Evolutionary conservation across 495 filamentous ascomycete species (phyloP).

Genomic region (Podospora appendiculata): DNA sequence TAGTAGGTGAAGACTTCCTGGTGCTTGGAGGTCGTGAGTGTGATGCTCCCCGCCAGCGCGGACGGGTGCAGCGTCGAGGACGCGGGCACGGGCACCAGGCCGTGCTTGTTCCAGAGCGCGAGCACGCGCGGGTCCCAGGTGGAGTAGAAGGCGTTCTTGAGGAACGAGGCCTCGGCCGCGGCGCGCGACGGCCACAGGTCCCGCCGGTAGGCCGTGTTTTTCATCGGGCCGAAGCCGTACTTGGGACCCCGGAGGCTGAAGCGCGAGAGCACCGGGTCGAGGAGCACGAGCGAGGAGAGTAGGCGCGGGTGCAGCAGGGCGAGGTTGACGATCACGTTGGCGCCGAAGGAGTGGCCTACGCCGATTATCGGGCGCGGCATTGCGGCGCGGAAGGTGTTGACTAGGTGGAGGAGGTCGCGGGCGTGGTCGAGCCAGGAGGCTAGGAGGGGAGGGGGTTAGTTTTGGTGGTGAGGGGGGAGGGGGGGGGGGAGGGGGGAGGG

Average conservation of each 20-base stretch:
- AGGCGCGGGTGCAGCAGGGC: conserved; percentile 77
- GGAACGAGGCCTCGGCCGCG: conserved; percentile 54
- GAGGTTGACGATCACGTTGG: conserved; percentile 52
- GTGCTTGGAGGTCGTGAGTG: conserved; percentile 57
- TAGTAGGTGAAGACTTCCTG: conserved; percentile 52
- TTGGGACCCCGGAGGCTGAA: conserved; percentile 24
- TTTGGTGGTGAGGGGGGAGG: neutral
- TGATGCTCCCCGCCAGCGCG: too few species aligned
- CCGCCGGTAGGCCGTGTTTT: conserved; percentile 46
- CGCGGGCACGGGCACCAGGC: conserved; percentile 49
- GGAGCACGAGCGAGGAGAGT: conserved; percentile 63
- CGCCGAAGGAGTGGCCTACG: conserved; percentile 87
- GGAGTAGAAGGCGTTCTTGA: conserved; percentile 56
- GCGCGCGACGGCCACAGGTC: conserved; percentile 65
- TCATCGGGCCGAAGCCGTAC: conserved; percentile 20
- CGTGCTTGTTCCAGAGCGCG: conserved; percentile 55
- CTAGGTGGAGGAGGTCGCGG: conserved; percentile 77
- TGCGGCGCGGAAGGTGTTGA: conserved; percentile 72
- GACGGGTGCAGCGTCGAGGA: conserved; percentile 40
- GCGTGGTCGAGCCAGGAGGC: conserved; percentile 81
- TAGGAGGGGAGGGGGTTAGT: conserved; percentile 30
- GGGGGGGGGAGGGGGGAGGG: neutral
- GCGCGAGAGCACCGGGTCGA: conserved; percentile 63
- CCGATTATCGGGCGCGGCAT: conserved; percentile 89
- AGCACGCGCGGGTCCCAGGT: conserved; percentile 69